Percentiles rank a stretch among this genome's conserved stretches.
Evolutionary conservation across 2,329 filamentous ascomycete genomes (phyloP).

Genomic region (Exophiala sp.): DNA sequence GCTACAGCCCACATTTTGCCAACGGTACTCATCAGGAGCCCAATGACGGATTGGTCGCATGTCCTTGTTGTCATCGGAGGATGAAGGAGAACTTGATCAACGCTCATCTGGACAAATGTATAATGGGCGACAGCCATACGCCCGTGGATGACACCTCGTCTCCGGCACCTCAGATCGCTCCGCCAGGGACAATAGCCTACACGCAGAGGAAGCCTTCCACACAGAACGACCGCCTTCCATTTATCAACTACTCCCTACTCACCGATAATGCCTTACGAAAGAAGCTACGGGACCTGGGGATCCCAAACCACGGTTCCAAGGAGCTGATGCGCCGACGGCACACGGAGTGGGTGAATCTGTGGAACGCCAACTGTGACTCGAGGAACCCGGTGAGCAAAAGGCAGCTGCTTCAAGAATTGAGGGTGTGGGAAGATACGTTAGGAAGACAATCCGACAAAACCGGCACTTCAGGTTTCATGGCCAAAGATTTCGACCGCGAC

Average conservation of each 20-base stretch:
- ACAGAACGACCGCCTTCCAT: conserved; percentile 59
- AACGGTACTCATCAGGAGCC: conserved; percentile 18
- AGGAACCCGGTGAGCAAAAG: conserved; percentile 61
- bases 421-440: conserved; percentile 79
- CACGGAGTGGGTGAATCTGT: conserved; percentile 88
- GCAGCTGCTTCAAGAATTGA: conserved; percentile 71
- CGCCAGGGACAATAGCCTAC: conserved; percentile 23
- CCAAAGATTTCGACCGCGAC: conserved; percentile 79
- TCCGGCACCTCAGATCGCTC: conserved; percentile 13
- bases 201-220: conserved; percentile 18
- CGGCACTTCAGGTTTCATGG: conserved; percentile 54
- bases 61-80: conserved; percentile 70
- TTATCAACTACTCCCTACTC: conserved; percentile 80
- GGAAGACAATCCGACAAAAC: conserved; percentile 45
- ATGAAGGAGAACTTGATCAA: conserved; percentile 79
- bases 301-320: conserved; percentile 64
- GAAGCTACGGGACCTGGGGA: conserved; percentile 73
- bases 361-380: conserved; percentile 95
- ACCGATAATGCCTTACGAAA: conserved; percentile 71
- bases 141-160: conserved; percentile 14
- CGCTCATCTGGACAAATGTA: conserved; percentile 69
- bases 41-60: conserved; percentile 72
- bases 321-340: conserved; percentile 71
- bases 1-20: conserved; percentile 22
- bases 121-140: conserved; percentile 30